Evolutionary conservation across 2,329 filamentous ascomycete genomes (phyloP), one percentile per base, ranked within the genome.

Genomic region (Sporothrix sp.): DNA sequence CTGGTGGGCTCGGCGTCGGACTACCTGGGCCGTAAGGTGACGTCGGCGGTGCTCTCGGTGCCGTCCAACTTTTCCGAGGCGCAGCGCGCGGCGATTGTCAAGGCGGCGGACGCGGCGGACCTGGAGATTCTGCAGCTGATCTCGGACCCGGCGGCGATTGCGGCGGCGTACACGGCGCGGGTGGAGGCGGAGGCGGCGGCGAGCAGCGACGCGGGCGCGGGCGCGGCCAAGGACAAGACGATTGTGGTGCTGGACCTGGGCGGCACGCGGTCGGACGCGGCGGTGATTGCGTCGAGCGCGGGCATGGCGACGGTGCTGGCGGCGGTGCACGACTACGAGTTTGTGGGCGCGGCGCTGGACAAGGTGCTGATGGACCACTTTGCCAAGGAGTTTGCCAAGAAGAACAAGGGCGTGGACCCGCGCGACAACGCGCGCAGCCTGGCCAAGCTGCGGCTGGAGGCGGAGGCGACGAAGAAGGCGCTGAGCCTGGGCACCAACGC

Each of bases 321-420:
- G 18, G 95, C 91, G 11, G 81, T 85, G 27, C 93, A 97, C 72
- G 93, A 98, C 74, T 96, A 95, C 70, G 90, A 97, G 64, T 86
- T 91, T 59, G 83, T 87, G 51, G 93, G 93, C 63, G 76, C 81
- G 32, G 82, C 89, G 58, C 76, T 98, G 52, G 93, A 98, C 72
- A 79, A 93, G 66, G 85, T 91, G 45, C 77, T 98, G 53, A 86
- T 95, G 66, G 91, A 98, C 66, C 84, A 96, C 75, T 96, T 97
- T 61, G 86, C 91, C 60, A 98, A 98, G 77, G 93, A 98, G 70
- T 98, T 98, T 72, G 79, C 93, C 64, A 97, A 98, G 80, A 95
- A 95, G 78, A 81, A 97, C 78, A 84, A 83, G 72, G 69, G 68
- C 32, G 80, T 80, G 52, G 93, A 97, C 68, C 93, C 93, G 20